phyloP scores from a whole-genome alignment of 805 yeast species.

The Kazachstania taianensis region DNA sequence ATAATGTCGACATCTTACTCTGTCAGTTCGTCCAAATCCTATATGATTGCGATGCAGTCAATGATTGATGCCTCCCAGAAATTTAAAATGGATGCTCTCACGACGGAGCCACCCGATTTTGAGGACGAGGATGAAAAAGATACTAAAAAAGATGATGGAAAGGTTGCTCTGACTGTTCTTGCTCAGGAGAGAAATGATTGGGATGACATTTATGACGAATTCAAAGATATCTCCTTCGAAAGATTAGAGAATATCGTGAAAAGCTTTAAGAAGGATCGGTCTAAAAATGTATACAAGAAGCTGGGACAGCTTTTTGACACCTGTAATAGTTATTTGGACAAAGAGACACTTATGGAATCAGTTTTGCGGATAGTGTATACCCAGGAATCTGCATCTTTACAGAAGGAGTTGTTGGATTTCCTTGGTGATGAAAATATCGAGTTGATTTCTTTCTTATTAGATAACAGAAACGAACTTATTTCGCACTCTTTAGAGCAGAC shows the following conservation, averaged over 20 bases:
- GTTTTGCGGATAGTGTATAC: conserved; percentile 23
- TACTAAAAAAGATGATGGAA: conserved; percentile 18
- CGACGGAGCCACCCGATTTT: conserved; percentile 16
- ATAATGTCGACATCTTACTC: conserved; percentile 41
- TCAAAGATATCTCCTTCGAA: conserved; percentile 24
- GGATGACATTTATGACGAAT: conserved; percentile 30
- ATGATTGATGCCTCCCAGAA: conserved; percentile 43
- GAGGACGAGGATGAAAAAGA: conserved; percentile 27
- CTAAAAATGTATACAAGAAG: conserved; percentile 12
- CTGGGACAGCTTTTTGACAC: conserved; percentile 11
- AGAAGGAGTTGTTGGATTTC: conserved; percentile 64
- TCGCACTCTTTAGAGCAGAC: conserved; percentile 14
- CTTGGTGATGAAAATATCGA: conserved; percentile 84
- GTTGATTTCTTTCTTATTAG: conserved; percentile 41
- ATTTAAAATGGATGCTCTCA: conserved; percentile 17
- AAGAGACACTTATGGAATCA: conserved; percentile 26
- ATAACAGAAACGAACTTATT: conserved; percentile 11
- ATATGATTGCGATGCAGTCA: conserved; percentile 67
- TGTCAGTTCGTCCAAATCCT: conserved; percentile 60
- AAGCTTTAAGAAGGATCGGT: conserved; percentile 8
- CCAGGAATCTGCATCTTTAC: conserved; percentile 48
- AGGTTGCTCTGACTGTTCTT: conserved; percentile 25
- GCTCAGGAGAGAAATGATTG: conserved; percentile 33
- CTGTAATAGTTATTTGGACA: conserved; percentile 24
- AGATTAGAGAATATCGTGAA: conserved; percentile 15